Evolutionary conservation across 768 basidiomycete genomes (phyloP).

Genomic region (Mycena kentingensis): DNA sequence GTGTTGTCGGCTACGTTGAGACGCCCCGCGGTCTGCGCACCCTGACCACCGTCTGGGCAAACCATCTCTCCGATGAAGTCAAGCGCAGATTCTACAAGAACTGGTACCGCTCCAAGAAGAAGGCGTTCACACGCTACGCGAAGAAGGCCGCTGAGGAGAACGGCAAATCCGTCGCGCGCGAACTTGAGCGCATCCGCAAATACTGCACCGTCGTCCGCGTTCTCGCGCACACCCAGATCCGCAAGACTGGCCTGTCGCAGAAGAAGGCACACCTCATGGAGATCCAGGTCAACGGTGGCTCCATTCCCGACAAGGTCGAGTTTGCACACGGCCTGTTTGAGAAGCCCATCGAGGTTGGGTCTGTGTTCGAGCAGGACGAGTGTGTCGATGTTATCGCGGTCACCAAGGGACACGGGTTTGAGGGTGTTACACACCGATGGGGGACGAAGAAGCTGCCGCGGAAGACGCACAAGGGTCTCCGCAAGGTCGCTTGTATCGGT

Average conservation of each 20-base stretch:
- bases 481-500: slow-evolving; percentile 99
- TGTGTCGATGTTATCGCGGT: slow-evolving; percentile 96
- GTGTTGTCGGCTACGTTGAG: slow-evolving; percentile 99
- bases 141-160: slow-evolving; percentile 97
- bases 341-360: slow-evolving; percentile 85
- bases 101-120: slow-evolving; percentile 99
- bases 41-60: slow-evolving; percentile 98
- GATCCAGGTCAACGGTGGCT: slow-evolving; percentile 99
- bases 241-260: slow-evolving; percentile 95
- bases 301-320: slow-evolving; percentile 94
- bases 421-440: slow-evolving; percentile 99
- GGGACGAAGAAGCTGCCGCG: slow-evolving; percentile 98
- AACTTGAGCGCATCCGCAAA: slow-evolving; percentile 99
- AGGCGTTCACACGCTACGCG: slow-evolving; percentile 99
- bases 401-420: slow-evolving; percentile 99
- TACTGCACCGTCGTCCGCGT: slow-evolving; percentile 99
- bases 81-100: slow-evolving; percentile 99
- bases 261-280: slow-evolving; percentile 99
- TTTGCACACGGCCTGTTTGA: slow-evolving; percentile 94
- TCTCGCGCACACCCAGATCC: slow-evolving; percentile 97
- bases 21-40: slow-evolving; percentile 98
- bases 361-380: slow-evolving; percentile 96
- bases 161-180: slow-evolving; percentile 89
- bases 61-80: slow-evolving; percentile 95
- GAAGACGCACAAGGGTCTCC: slow-evolving; percentile 99